Base-by-base conservation (phyloP, 192 early-diverging fungal species). In the Entomortierella lignicola region DNA sequence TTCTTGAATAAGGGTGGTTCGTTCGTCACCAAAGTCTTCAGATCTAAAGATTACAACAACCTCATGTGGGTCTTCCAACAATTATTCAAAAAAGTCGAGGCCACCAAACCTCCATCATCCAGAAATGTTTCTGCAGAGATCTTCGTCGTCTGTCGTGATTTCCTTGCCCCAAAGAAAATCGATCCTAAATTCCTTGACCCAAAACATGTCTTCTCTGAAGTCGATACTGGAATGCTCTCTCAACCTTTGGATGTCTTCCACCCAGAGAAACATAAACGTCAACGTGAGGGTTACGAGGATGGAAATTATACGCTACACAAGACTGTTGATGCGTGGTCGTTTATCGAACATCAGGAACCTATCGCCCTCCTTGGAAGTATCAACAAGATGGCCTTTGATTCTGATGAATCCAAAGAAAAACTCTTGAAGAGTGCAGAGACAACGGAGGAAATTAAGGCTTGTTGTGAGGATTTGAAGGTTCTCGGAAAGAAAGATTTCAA, bases 41-140 rank as follows among this genome's bases (percentile, higher is more conserved):
- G 98, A 63, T 98, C 96, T 68, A 96, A 97, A 85, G 98, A 99
- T 89, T 99, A 99, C 90, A 98, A 98, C 87, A 97, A 96, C 69
- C 86, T 99, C 41, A 89, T 99, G 61, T 99, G 97, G 97, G 96
- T 98, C 30, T 97, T 99, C 69, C 94, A 98, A 74, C 96, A 98
- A 83, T 82, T 99, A 42, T 99, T 99, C 85, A 84, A 86, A 51
- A 95, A 92, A 63, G 98, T 99, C 63, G 97, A 99, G 83, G 98
- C 98, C 1, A 99, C 98, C 31, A 99, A 99, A 81, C 98, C 98
- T 32, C 92, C 95, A 54, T 95, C 95, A 41, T 99, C 98, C 39
- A 90, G 98, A 86, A 96, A 95, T 58, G 98, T 99, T 13, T 99
- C 98, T 55, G 98, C 98, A 8, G 98, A 99, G 91, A 99, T 99